Evolutionary conservation across 202 grass and related monocot species (phyloP), one percentile per base, ranked within the genome.

Genomic region (Saccharum hybrid): DNA sequence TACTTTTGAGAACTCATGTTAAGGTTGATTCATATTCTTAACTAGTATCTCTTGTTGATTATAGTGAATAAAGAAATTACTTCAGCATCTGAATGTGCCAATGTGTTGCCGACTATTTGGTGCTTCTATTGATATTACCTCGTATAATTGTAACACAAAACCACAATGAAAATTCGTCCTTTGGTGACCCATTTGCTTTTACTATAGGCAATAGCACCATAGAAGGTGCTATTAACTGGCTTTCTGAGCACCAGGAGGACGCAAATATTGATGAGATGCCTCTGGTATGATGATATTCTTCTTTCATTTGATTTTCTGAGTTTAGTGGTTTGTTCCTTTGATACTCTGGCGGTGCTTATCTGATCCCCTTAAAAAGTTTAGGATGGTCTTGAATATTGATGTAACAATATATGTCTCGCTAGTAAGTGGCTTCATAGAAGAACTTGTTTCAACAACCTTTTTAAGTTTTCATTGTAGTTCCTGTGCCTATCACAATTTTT

Each of bases 211-310:
- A 94, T 89, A 94, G 88, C 88, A 94, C 80, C 86, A 89, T 94
- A 1, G 96, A 99, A 81, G 93, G 83, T 82, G 96, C 90, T 38
- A 94, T 99, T 81, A 94, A 90, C 54, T 99, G 96, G 96, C 81
- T 99, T 82, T 84, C 93, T 63, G 96, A 96, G 87, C 96, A 99
- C 81, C 91, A 99, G 76, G 88, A 94, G 41, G 93, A 99, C 84
- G 86, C 71, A 10, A 86, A 99, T 90, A 99, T 99, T 82, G 93
- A 99, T 82, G 89, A 99, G 90, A 90, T 94, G 86, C 93, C 93
- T 67, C 38, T 96, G 96, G 96, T 99, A 92, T 84, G 88, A 54
- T 64, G 48, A 74, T 70, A 84, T 46, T 61, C 16, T 64, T 46
- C 64, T 40, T 60, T 38, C 7, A 61, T 39, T 48, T 49, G 0